Evolutionary conservation across 2,329 filamentous ascomycete genomes (phyloP), one percentile per base, ranked within the genome.

Genomic region (Alternaria hordeiaustralica): DNA sequence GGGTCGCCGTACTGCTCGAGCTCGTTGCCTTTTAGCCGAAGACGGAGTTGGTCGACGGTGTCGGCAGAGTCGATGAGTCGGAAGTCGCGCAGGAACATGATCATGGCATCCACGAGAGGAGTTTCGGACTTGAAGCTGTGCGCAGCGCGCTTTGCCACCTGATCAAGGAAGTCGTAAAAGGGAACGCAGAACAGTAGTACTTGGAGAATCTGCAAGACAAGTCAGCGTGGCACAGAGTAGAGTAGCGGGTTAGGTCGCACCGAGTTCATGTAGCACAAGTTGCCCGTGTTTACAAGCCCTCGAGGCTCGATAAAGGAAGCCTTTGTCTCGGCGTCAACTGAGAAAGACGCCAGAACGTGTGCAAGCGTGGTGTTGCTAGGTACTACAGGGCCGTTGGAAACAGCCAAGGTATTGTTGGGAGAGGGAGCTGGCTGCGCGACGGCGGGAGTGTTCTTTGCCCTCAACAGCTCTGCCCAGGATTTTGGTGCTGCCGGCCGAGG

Each of bases 251-350:
- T 0, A 30, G 18, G 7, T 83, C 92, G 83, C 86, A 97, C 95
- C 67, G 96, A 97, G 84, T 98, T 99, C 96, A 99, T 98, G 82
- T 99, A 99, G 82, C 96, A 99, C 92, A 98, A 96, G 78, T 99
- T 98, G 54, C 96, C 96, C 44, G 95, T 96, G 82, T 99, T 99
- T 71, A 97, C 92, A 75, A 99, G 87, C 53, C 96, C 96, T 70
- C 95, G 89, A 55, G 96, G 96, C 81, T 98, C 93, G 55, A 99
- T 86, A 75, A 97, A 97, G 18, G 91, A 85, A 69, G 95, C 84
- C 73, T 91, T 92, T 61, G 86, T 83, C 50, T 86, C 85, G 41
- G 85, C 84, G 61, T 88, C 86, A 23, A 94, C 89, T 57, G 87
- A 87, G 78, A 94, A 96, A 26, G 88, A 87, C 54, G 87, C 87